A percentile compares a stretch with the other conserved stretches of the same genome.
phyloP scores from a whole-genome alignment of 192 early-diverging fungal genomes.

The Rhizoclosmatium globosum region DNA sequence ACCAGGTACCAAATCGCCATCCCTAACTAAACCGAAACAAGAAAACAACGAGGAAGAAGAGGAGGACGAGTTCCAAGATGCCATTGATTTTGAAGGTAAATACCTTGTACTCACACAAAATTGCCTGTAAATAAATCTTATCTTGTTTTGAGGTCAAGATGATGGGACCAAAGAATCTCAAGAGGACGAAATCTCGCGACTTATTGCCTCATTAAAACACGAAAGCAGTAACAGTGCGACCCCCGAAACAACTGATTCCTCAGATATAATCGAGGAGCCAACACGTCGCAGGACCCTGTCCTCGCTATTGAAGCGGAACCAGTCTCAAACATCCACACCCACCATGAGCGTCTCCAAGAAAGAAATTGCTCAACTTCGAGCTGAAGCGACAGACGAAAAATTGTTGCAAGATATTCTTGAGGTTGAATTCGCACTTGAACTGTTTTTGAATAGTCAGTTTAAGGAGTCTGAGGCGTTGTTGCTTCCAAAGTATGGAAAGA shows the following conservation, averaged over 20 bases:
- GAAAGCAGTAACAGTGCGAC: background rate
- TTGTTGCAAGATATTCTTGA: conserved; percentile 62
- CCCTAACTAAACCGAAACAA: too few relatives aligned
- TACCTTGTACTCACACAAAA: too few relatives aligned
- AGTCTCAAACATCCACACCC: too few relatives aligned
- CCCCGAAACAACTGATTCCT: background rate
- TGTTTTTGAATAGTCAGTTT: conserved; percentile 83
- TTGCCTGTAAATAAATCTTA: background rate
- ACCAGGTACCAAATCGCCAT: too few relatives aligned
- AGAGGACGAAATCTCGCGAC: background rate
- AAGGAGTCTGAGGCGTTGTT: conserved; percentile 71
- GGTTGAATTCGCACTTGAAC: conserved; percentile 68
- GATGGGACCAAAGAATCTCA: background rate
- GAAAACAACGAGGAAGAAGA: too few relatives aligned
- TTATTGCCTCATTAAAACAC: background rate
- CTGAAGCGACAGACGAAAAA: conserved; percentile 26
- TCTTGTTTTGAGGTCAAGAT: background rate
- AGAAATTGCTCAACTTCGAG: background rate
- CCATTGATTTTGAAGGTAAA: conserved; percentile 19
- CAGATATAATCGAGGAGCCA: background rate
- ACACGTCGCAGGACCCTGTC: background rate
- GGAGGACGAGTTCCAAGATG: conserved; percentile 29
- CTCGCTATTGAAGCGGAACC: background rate
- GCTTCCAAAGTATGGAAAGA: conserved; percentile 46
- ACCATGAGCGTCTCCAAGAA: background rate